phyloP scores from a whole-genome alignment of 1,139 yeast species.

The Sugiyamaella japonica region DNA sequence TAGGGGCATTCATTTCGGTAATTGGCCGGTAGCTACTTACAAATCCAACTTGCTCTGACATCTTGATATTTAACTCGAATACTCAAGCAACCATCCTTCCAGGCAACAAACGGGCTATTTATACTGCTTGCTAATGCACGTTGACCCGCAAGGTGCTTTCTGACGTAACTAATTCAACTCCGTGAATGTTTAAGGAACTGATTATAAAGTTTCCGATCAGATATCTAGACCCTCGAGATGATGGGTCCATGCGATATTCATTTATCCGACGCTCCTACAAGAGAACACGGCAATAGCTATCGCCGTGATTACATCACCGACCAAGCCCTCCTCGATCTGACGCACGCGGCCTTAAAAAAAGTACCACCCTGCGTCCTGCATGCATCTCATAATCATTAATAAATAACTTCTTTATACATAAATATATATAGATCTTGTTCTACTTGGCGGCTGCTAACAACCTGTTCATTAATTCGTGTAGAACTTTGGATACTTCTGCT shows the following conservation, averaged over 20 bases:
- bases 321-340: no score
- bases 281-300: no score
- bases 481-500: conserved; percentile 3
- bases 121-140: neutral
- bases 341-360: no score
- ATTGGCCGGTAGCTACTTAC: conserved; percentile 2
- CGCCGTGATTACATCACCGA: no score
- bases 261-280: no score
- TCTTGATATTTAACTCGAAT: neutral
- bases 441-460: conserved; percentile 3
- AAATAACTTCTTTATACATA: neutral
- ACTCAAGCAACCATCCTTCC: neutral
- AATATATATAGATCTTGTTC: neutral
- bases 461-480: conserved; percentile 7
- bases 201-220: no score
- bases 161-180: neutral
- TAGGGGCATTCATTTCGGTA: neutral
- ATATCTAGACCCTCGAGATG: no score
- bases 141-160: no score
- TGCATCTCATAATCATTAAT: no score
- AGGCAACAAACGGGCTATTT: neutral
- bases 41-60: conserved; percentile 12
- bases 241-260: no score
- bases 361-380: no score
- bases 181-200: neutral